A percentile compares a stretch with the other conserved stretches of the same genome.
Conservation (phyloP, 192 early-diverging fungal genomes). For the Oehlia diaphana region DNA sequence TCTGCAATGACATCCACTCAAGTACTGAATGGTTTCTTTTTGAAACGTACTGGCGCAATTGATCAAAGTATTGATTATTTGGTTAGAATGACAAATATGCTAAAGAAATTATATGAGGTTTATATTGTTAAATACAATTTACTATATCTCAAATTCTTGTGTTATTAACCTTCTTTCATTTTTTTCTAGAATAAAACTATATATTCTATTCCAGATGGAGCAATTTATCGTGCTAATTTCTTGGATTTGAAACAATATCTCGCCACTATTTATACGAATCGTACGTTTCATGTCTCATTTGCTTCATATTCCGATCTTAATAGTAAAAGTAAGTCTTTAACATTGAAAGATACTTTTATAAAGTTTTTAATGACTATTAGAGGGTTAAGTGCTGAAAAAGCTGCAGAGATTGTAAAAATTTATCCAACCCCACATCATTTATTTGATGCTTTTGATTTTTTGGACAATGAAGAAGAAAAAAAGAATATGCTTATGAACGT, state of each 20-base stretch:
- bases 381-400: slow-evolving; percentile 87
- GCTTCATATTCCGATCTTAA: slow-evolving; percentile 65
- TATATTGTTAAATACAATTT: not conserved
- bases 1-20: slow-evolving; percentile 78
- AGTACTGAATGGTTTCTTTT: slow-evolving; percentile 76
- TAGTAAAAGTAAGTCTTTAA: slow-evolving; percentile 71
- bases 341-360: slow-evolving; percentile 75
- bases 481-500: slow-evolving; percentile 52
- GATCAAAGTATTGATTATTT: slow-evolving; percentile 86
- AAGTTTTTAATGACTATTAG: slow-evolving; percentile 83
- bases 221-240: slow-evolving; percentile 51
- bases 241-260: slow-evolving; percentile 50
- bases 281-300: slow-evolving; percentile 60
- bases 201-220: slow-evolving; percentile 54
- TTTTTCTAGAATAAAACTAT: slow-evolving; percentile 38
- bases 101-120: slow-evolving; percentile 60
- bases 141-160: not conserved
- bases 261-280: slow-evolving; percentile 33
- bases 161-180: not conserved
- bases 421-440: slow-evolving; percentile 72
- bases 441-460: slow-evolving; percentile 44
- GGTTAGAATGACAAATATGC: slow-evolving; percentile 54
- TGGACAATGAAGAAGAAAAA: slow-evolving; percentile 41
- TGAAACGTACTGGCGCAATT: slow-evolving; percentile 73
- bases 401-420: slow-evolving; percentile 60